Evolutionary conservation across 371 early-diverging fungal species (phyloP).

Genomic region (Fennellomyces sp.): DNA sequence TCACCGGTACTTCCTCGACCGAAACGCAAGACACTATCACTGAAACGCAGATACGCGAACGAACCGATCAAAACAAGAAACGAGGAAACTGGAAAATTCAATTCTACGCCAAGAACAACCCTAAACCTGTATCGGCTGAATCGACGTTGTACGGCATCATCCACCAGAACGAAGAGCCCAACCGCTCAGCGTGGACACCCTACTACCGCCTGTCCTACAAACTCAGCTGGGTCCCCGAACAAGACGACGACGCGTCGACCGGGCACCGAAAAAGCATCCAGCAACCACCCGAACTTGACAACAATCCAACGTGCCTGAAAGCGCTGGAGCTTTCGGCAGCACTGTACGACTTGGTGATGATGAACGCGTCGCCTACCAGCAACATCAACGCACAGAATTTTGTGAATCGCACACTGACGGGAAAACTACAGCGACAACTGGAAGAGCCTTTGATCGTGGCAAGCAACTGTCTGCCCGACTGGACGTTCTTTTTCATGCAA

Average conservation of each 20-base stretch:
- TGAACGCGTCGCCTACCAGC: too few relatives aligned
- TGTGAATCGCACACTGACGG: constrained; percentile 74
- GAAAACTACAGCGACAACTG: constrained; percentile 81
- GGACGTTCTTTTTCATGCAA: constrained; percentile 67
- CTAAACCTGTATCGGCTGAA: neutral
- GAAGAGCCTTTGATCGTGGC: constrained; percentile 87
- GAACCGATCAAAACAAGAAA: neutral
- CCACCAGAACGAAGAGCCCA: neutral
- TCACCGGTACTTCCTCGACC: neutral
- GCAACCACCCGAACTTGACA: neutral
- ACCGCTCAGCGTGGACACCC: neutral
- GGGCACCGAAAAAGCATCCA: neutral
- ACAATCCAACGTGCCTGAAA: constrained; percentile 2
- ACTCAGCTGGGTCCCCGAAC: neutral
- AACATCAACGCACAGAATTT: neutral
- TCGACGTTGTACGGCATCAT: constrained; percentile 5
- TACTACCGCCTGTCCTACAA: neutral
- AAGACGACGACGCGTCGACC: neutral
- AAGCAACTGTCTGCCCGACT: constrained; percentile 75
- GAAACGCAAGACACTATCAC: neutral
- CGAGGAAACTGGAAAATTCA: neutral
- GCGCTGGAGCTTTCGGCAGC: neutral
- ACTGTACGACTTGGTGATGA: neutral
- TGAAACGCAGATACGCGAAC: neutral
- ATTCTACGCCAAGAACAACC: neutral